These are phyloP conservation scores for Citrus cavaleriei DNA, from an alignment of 345 rosid species.

Conservation along the genomic window DNA sequence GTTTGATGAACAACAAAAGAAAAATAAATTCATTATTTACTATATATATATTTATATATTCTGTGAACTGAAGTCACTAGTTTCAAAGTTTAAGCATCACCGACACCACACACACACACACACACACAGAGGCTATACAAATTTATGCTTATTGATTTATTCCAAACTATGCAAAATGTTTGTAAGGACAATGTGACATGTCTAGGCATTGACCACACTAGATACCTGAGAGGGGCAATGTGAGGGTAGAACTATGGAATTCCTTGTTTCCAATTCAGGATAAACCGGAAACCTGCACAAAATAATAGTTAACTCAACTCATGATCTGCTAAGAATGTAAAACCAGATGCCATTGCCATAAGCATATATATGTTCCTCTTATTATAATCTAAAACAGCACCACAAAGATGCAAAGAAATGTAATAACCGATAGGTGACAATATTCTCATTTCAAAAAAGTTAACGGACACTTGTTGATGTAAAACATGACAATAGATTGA, in stretches of 20 bases:
- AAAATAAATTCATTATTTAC: not conserved
- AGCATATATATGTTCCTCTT: not conserved
- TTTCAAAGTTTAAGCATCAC: not conserved
- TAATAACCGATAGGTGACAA: not conserved
- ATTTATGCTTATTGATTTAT: not conserved
- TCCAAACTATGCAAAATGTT: not conserved
- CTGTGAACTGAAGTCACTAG: not conserved
- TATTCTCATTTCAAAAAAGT: not conserved
- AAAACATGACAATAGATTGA: not conserved
- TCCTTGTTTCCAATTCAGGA: slow-evolving; percentile 89
- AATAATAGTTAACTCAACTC: slow-evolving; percentile 18
- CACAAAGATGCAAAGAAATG: not conserved
- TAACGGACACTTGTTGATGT: not conserved
- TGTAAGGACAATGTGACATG: not conserved
- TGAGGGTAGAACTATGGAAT: slow-evolving; percentile 69
- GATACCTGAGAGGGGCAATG: slow-evolving; percentile 86
- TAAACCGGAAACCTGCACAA: slow-evolving; percentile 67
- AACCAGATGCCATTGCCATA: not conserved
- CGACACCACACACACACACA: not conserved
- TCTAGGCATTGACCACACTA: not conserved
- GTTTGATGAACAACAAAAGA: not conserved
- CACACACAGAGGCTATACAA: not conserved
- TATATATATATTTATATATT: too few species aligned
- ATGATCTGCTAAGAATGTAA: slow-evolving; percentile 4
- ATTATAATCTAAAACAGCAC: not conserved